phyloP scores from a whole-genome alignment of 2,329 filamentous ascomycete species.

The Mycosphaerella sp. region DNA sequence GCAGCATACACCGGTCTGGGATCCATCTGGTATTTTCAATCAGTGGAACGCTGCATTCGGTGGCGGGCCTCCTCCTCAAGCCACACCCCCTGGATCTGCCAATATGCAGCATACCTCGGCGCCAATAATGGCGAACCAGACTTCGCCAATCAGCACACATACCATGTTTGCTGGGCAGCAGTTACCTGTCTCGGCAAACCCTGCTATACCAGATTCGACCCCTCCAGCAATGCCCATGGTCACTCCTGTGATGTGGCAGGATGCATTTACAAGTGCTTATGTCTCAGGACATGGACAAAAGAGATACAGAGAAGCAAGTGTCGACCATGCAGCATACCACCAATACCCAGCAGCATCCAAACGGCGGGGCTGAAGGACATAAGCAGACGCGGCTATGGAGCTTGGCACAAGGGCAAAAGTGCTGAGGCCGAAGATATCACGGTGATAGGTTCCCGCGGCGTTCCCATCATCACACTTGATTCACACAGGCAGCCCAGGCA shows the following conservation, averaged over 20 bases:
- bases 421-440: constrained; percentile 9
- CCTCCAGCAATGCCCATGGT: constrained; percentile 32
- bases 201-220: constrained; percentile 18
- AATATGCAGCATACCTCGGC: constrained; percentile 22
- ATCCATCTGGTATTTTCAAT: constrained; percentile 47
- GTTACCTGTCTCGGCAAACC: constrained; percentile 17
- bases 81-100: constrained; percentile 37
- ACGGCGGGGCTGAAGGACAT: constrained; percentile 18
- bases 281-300: constrained; percentile 38
- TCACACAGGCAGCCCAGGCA: not conserved
- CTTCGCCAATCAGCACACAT: constrained; percentile 24
- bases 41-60: constrained; percentile 96
- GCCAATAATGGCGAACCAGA: constrained; percentile 35
- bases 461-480: not conserved
- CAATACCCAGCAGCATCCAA: constrained; percentile 18
- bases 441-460: not conserved
- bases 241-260: constrained; percentile 49
- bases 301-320: constrained; percentile 42
- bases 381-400: not conserved
- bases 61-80: constrained; percentile 49
- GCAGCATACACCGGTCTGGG: constrained; percentile 30
- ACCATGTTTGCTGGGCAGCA: constrained; percentile 23
- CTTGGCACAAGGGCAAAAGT: not conserved
- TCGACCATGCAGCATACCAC: constrained; percentile 20
- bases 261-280: constrained; percentile 39